Base-by-base conservation (phyloP, 2,329 filamentous ascomycete species). In the Cercospora janseana region DNA sequence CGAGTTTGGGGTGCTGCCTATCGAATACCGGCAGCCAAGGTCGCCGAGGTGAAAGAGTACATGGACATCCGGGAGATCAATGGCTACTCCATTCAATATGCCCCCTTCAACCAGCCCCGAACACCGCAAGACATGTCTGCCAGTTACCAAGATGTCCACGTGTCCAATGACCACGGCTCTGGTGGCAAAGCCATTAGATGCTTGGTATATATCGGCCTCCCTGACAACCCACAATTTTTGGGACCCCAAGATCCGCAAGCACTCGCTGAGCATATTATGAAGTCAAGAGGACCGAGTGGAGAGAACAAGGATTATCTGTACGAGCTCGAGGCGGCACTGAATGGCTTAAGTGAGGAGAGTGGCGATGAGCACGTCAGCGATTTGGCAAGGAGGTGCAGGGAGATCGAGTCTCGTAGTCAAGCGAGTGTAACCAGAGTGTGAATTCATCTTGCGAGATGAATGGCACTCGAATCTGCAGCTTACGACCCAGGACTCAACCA, bases 51-150 rank as follows among this genome's bases (percentile, higher is more conserved):
- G 3, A 85, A 88, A 60, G 79, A 84, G 51, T 96, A 96, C 68
- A 87, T 98, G 40, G 34, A 97, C 70, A 92, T 96, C 58, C 85
- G 93, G 37, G 93, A 98, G 71, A 95, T 97, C 66, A 95, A 97
- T 72, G 93, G 93, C 20, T 98, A 98, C 72, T 88, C 85, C 46
- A 94, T 95, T 59, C 91, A 96, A 70, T 88, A 90, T 69, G 88
- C 90, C 21, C 82, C 86, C 0, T 96, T 97, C 51, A 52, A 56
- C 27, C 31, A 29, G 13, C 42, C 55, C 6, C 6, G 6, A 4
- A 51, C 42, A 49, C 27, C 40, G 3, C 53, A 61, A 40, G 77
- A 91, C 62, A 83, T 85, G 5, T 76, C 80, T 3, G 56, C 60
- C 21, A 58, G 56, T 1, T 61, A 59, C 66, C 10, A 49, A 78